A percentile compares a stretch with the other conserved stretches of the same genome.
phyloP scores from a whole-genome alignment of 139 green algal species.

The Picochlorum sp. region DNA sequence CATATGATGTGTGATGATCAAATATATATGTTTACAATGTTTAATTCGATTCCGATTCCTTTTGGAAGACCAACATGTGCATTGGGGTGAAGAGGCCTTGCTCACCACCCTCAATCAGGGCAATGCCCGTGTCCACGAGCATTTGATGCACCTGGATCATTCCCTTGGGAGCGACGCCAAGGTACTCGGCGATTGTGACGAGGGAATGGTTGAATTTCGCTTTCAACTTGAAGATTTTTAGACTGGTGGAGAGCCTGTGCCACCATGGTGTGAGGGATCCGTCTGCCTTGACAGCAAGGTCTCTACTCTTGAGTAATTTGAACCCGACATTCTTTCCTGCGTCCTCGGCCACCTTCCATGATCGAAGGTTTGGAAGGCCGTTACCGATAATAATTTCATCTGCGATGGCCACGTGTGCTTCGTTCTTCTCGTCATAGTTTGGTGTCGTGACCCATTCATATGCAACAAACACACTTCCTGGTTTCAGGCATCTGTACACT shows the following conservation, averaged over 20 bases:
- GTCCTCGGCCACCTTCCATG: conserved; percentile 69
- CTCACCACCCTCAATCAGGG: conserved; percentile 74
- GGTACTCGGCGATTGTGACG: conserved; percentile 52
- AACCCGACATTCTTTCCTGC: conserved; percentile 77
- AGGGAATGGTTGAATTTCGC: conserved; percentile 50
- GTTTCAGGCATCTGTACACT: conserved; percentile 90
- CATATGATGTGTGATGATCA: not conserved
- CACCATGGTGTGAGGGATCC: conserved; percentile 11
- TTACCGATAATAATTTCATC: conserved; percentile 98
- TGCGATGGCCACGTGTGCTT: conserved; percentile 79
- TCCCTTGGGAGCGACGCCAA: conserved; percentile 70
- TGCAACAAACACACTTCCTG: conserved; percentile 72
- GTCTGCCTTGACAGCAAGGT: conserved; percentile 42
- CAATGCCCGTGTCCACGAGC: conserved; percentile 65
- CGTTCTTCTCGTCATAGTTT: conserved; percentile 74
- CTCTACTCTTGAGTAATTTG: conserved; percentile 46
- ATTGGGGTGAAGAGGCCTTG: conserved; percentile 93
- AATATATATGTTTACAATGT: not conserved
- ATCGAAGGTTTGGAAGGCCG: conserved; percentile 89
- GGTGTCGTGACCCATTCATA: conserved; percentile 97
- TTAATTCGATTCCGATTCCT: conserved; percentile 49
- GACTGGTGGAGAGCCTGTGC: conserved; percentile 16
- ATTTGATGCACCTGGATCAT: conserved; percentile 87
- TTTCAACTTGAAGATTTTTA: conserved; percentile 31
- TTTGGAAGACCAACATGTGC: conserved; percentile 91